Conservation (phyloP, 495 filamentous ascomycete genomes). For the Neurospora discreta region DNA sequence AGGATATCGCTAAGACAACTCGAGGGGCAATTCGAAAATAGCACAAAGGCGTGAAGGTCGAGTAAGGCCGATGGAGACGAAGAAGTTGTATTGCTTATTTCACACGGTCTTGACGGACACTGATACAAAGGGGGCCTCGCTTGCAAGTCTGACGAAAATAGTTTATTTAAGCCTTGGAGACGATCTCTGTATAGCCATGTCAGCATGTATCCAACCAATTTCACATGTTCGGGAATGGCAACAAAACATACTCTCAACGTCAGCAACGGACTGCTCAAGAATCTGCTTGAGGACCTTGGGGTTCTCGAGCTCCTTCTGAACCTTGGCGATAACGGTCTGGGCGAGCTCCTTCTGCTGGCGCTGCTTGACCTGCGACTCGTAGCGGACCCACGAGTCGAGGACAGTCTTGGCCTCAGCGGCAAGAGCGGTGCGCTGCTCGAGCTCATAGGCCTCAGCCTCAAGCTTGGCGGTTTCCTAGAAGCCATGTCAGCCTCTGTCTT, state of each 20-base stretch:
- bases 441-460: constrained; percentile 89
- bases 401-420: constrained; percentile 87
- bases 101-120: constrained; percentile 35
- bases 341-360: constrained; percentile 94
- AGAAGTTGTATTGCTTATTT: constrained; percentile 30
- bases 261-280: constrained; percentile 83
- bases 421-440: constrained; percentile 87
- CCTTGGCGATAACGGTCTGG: constrained; percentile 85
- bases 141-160: constrained; percentile 25
- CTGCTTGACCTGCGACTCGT: constrained; percentile 97
- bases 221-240: background rate
- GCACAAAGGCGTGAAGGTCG: background rate
- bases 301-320: constrained; percentile 95
- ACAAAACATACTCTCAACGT: constrained; percentile 81
- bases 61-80: constrained; percentile 3
- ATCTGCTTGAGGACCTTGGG: constrained; percentile 92
- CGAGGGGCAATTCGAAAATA: background rate
- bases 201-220: constrained; percentile 6
- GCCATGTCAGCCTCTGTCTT: constrained; percentile 5
- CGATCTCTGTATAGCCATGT: constrained; percentile 32
- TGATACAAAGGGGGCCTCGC: constrained; percentile 37
- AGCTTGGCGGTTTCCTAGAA: constrained; percentile 87
- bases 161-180: constrained; percentile 39
- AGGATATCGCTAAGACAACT: background rate
- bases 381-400: constrained; percentile 96